Evolutionary conservation across 129 eudicot species (phyloP), one percentile per base, ranked within the genome.

Genomic region (Arctium minus): DNA sequence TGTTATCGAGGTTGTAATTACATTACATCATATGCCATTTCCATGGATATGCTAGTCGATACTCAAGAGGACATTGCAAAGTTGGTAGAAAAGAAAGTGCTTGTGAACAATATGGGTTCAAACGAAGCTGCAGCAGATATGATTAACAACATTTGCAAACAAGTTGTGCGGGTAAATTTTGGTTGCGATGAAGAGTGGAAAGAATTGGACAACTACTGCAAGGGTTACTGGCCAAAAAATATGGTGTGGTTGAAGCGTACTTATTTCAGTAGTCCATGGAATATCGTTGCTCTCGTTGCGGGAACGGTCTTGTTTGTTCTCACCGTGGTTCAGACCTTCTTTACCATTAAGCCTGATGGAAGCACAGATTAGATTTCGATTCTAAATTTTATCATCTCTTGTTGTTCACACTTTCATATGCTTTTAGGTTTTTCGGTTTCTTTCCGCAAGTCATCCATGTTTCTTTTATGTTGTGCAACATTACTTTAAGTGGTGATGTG

Each of bases 241-340:
- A 30, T 48, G 6, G 76, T 37, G 17, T 10, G 70, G 80, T 76
- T 76, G 70, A 76, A 53, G 32, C 80, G 70, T 15, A 53, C 30
- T 13, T 76, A 76, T 53, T 76, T 76, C 33, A 53, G 8, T 76
- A 76, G 70, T 48, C 83, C 75, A 31, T 79, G 83, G 83, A 48
- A 30, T 29, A 13, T 72, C 38, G 35, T 72, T 22, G 72, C 84
- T 5, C 50, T 80, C 22, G 5, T 48, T 33, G 78, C 71, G 22
- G 84, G 71, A 73, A 13, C 71, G 2, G 30, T 68, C 2, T 29
- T 79, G 38, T 79, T 69, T 68, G 12, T 33, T 44, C 83, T 79
- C 39, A 42, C 74, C 4, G 69, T 70, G n/a, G 30, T 79, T 42
- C 76, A 79, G 65, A 67, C 83, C 4, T 27, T 79, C 83, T 79